Evolutionary conservation across 305 asterid species (phyloP).

Genomic region (Stenogyne calaminthoides): DNA sequence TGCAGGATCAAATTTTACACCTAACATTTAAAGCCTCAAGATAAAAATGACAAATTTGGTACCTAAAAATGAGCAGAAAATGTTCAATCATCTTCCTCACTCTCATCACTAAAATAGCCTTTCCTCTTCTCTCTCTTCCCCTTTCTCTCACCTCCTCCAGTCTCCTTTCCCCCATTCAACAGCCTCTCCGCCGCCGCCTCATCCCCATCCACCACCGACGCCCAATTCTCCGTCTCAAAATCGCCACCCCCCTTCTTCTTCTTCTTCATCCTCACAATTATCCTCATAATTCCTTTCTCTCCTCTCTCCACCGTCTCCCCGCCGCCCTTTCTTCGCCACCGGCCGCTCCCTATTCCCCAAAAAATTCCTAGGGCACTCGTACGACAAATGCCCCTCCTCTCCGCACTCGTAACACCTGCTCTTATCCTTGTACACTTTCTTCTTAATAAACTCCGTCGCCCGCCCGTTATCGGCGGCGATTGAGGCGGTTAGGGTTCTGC

Average conservation of each 20-base stretch:
- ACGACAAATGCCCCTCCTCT: constrained; percentile 88
- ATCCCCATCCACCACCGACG: constrained; percentile 77
- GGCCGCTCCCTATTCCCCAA: constrained; percentile 90
- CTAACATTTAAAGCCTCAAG: too few species aligned
- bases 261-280: constrained; percentile 36
- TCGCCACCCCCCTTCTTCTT: constrained; percentile 36
- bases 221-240: constrained; percentile 84
- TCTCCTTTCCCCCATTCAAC: constrained; percentile 42
- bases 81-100: constrained; percentile 73
- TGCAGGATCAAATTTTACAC: background rate
- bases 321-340: constrained; percentile 66
- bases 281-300: constrained; percentile 38
- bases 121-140: constrained; percentile 66
- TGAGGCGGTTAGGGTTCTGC: constrained; percentile 80
- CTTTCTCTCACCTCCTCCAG: constrained; percentile 39
- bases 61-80: background rate
- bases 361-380: constrained; percentile 82
- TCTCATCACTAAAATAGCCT: constrained; percentile 97
- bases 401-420: constrained; percentile 97
- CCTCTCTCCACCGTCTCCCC: constrained; percentile 41
- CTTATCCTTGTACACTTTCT: constrained; percentile 86
- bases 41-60: background rate
- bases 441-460: constrained; percentile 84
- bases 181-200: constrained; percentile 78
- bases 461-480: constrained; percentile 96